Conservation (phyloP, 2,329 filamentous ascomycete genomes). For the Clathrospora elynae region DNA sequence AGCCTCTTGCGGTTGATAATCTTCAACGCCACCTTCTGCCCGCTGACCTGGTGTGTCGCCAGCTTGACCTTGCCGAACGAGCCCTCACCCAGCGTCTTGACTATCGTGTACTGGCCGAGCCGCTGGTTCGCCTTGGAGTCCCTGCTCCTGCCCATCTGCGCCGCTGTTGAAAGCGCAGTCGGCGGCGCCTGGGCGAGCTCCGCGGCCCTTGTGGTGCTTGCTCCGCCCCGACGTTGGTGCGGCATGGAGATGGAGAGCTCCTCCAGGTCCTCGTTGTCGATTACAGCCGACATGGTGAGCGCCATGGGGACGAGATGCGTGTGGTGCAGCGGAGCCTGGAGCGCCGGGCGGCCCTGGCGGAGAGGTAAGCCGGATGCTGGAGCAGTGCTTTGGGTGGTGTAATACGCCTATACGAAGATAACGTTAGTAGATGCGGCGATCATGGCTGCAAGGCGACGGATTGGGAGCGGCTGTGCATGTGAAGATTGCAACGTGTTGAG, state of each 20-base stretch:
- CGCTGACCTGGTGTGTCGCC: slow-evolving; percentile 87
- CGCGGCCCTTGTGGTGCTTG: slow-evolving; percentile 40
- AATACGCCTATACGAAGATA: too few relatives aligned
- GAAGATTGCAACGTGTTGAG: slow-evolving; percentile 4
- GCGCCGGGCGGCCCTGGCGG: too few relatives aligned
- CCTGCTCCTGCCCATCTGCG: slow-evolving; percentile 52
- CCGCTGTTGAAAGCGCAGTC: slow-evolving; percentile 29
- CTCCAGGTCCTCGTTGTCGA: slow-evolving; percentile 74
- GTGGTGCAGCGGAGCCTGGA: slow-evolving; percentile 2
- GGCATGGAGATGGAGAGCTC: slow-evolving; percentile 74
- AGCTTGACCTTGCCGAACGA: slow-evolving; percentile 99
- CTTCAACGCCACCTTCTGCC: slow-evolving; percentile 95
- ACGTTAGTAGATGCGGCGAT: slow-evolving; percentile 15
- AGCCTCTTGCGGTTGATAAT: slow-evolving; percentile 97
- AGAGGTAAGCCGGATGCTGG: not conserved
- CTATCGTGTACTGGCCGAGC: slow-evolving; percentile 87
- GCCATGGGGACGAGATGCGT: slow-evolving; percentile 3
- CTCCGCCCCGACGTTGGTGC: slow-evolving; percentile 61
- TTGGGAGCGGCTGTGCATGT: slow-evolving; percentile 6
- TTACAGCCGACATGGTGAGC: slow-evolving; percentile 51
- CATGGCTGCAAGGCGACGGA: slow-evolving; percentile 7
- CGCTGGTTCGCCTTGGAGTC: slow-evolving; percentile 74
- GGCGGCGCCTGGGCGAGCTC: slow-evolving; percentile 42
- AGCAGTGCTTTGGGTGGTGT: too few relatives aligned
- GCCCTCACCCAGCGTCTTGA: slow-evolving; percentile 90